Conservation (phyloP, 352 stramenopile genomes). For the Globisporangium solare region DNA sequence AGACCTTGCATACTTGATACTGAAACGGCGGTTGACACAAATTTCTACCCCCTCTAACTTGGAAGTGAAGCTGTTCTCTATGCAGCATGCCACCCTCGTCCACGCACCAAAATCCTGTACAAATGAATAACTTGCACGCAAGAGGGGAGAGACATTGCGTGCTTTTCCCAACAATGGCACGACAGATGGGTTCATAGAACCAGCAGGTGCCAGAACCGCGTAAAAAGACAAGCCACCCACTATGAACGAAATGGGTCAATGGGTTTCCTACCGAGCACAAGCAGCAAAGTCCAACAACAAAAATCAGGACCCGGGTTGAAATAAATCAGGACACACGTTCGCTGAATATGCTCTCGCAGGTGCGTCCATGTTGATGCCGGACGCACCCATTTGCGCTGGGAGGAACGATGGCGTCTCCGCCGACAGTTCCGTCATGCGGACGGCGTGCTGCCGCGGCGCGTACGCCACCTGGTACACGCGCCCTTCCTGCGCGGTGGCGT, state of each 20-base stretch:
- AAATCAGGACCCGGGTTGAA: too few relatives aligned
- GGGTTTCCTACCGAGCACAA: too few relatives aligned
- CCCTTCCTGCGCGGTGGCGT: slow-evolving; percentile 30
- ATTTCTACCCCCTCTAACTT: neutral
- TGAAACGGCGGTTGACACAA: neutral
- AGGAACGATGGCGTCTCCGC: slow-evolving; percentile 27
- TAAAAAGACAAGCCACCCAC: slow-evolving; percentile 4
- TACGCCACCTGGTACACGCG: slow-evolving; percentile 48
- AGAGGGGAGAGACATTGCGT: neutral
- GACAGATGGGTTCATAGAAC: slow-evolving; percentile 10
- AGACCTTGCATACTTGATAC: neutral
- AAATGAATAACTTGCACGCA: neutral
- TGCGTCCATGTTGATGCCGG: too few relatives aligned
- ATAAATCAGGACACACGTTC: too few relatives aligned
- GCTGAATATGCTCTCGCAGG: too few relatives aligned
- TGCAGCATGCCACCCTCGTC: neutral
- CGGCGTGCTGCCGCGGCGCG: slow-evolving; percentile 33
- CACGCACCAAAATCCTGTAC: neutral
- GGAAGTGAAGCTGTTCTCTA: neutral
- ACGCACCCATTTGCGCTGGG: neutral
- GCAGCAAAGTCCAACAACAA: too few relatives aligned
- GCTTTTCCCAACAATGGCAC: slow-evolving; percentile 7
- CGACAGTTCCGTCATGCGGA: slow-evolving; percentile 32
- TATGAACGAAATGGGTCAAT: neutral
- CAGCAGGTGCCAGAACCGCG: neutral